phyloP scores from a whole-genome alignment of 2,329 filamentous ascomycete genomes.

The Escovopsis weberi region DNA sequence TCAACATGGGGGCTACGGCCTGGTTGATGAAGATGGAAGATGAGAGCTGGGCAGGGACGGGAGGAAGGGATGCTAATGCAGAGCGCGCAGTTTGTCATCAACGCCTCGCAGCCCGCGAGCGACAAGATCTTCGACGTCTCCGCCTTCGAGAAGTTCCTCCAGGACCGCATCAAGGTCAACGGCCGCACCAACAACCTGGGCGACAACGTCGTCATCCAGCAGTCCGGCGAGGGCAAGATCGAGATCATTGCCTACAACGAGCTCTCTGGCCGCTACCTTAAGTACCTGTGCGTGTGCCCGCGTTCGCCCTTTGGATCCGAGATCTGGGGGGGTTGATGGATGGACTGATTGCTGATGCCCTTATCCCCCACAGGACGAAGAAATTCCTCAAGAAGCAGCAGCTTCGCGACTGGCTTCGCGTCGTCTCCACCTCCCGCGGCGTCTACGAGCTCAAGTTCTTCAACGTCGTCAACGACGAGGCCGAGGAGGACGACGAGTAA shows the following conservation, averaged over 20 bases:
- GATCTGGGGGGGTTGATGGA: too few relatives aligned
- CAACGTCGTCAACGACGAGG: constrained; percentile 99
- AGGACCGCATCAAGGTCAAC: constrained; percentile 99
- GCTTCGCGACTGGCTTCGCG: constrained; percentile 98
- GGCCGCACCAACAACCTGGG: constrained; percentile 97
- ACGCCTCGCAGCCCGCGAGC: constrained; percentile 92
- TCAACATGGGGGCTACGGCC: too few relatives aligned
- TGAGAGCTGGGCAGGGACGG: constrained; percentile 1
- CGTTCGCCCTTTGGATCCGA: too few relatives aligned
- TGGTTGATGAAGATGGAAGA: background rate
- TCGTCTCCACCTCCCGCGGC: constrained; percentile 94
- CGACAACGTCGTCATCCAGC: constrained; percentile 78
- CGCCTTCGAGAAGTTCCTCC: constrained; percentile 99
- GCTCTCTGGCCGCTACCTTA: constrained; percentile 97
- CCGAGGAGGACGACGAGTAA: constrained; percentile 97
- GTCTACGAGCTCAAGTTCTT: constrained; percentile 99
- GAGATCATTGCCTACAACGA: constrained; percentile 96
- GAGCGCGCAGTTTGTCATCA: constrained; percentile 84
- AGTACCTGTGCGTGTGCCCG: constrained; percentile 80
- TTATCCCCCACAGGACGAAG: constrained; percentile 59
- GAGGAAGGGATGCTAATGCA: constrained; percentile 7
- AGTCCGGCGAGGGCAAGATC: constrained; percentile 92
- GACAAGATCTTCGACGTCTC: constrained; percentile 99
- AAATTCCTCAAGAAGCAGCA: constrained; percentile 99
- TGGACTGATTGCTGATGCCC: too few relatives aligned